Base-by-base conservation (phyloP, 768 basidiomycete genomes). In the Mycena alexandri region DNA sequence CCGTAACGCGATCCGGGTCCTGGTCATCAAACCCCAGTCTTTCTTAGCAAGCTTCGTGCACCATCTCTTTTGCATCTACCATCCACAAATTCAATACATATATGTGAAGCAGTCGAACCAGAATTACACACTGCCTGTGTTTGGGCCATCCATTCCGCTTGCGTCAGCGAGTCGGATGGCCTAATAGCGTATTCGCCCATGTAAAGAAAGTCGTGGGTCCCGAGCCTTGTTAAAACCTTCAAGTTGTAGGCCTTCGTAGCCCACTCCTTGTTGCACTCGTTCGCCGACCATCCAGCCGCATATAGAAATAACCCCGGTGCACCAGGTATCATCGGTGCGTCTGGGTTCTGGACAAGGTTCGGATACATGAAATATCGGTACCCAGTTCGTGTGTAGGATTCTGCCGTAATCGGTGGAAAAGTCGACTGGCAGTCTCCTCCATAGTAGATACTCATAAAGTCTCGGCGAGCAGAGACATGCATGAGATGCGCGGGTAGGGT, bases 1-100 rank as follows among this genome's bases (percentile, higher is more conserved):
- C 8, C 81, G 76, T 17, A 78, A 70, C 5, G 63, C 65, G 21
- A 82, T 73, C 6, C 79, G 75, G n/a, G 73, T 73, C 17, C 77
- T 64, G 0, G 75, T 63, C 2, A 34, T 10, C 10, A 16, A 50
- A 7, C 78, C 80, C 81, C 80, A 82, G 0, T 46, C 61, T 48
- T 74, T 73, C 11, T 51, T 63, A 13, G 68, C 66, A n/a, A 80
- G 76, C 16, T 73, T 67, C 10, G 65, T 65, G 0, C 75, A 74
- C 81, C 80, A 81, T 10, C 61, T 75, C 0, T 68, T 65, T 19
- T 73, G 73, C 24, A 78, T 75, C 77, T 79, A 33, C 10, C 2
- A 29, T 42, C 25, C 5, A 5, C 9, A 21, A 16, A 54, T 58
- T 57, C 13, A 60, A 59, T 38, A 38, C 25, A 22, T 19, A 14